These are phyloP conservation scores for Trichoderma sp. DNA, from an alignment of 2,329 filamentous ascomycete species.

Conservation along the genomic window DNA sequence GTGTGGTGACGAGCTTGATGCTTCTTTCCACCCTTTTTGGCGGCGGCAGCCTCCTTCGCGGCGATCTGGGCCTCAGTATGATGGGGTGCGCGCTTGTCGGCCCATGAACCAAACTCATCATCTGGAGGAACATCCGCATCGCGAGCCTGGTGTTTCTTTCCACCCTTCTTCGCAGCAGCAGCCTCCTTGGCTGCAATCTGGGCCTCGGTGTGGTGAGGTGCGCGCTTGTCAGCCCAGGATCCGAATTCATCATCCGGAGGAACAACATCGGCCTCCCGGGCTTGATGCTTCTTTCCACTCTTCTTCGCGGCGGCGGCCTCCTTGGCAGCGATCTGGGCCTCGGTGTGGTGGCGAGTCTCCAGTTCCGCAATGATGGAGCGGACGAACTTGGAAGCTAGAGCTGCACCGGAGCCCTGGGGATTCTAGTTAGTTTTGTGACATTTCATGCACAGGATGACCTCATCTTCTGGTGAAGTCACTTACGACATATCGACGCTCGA, in stretches of 20 bases:
- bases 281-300: constrained; percentile 2
- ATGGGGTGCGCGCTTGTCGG: background rate
- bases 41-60: constrained; percentile 1
- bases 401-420: background rate
- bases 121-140: constrained; percentile 3
- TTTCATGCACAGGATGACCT: too few relatives aligned
- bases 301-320: constrained; percentile 2
- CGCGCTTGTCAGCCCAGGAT: background rate
- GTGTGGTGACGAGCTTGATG: background rate
- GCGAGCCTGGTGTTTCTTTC: constrained; percentile 1
- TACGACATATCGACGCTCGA: constrained; percentile 10
- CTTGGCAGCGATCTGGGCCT: constrained; percentile 9
- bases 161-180: background rate
- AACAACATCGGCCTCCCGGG: constrained; percentile 4
- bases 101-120: constrained; percentile 14
- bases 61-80: constrained; percentile 8
- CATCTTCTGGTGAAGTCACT: background rate
- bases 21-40: constrained; percentile 10
- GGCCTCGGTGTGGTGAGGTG: constrained; percentile 4
- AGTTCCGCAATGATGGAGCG: background rate
- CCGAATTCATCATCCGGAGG: constrained; percentile 3
- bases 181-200: constrained; percentile 11
- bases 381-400: background rate
- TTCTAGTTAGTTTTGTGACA: too few relatives aligned
- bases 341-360: constrained; percentile 5